These are phyloP conservation scores for Naganishia kalamii DNA, from an alignment of 768 basidiomycete species.

Conservation along the genomic window DNA sequence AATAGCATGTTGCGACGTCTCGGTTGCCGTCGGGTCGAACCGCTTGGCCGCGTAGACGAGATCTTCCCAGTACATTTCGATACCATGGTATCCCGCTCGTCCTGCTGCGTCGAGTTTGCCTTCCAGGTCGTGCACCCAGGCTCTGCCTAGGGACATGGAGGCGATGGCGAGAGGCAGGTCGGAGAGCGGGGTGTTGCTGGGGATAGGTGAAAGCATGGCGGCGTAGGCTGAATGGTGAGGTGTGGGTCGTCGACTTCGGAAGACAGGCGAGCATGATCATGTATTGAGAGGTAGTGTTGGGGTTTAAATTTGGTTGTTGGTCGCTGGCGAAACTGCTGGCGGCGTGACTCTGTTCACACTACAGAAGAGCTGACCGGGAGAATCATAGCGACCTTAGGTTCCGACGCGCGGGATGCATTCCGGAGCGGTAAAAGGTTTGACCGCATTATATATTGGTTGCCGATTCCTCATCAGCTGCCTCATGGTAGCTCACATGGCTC, in stretches of 20 bases:
- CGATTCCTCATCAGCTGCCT: too few species aligned
- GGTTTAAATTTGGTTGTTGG: too few species aligned
- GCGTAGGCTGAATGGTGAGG: background rate
- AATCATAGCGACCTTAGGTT: too few species aligned
- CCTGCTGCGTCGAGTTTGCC: slow-evolving; percentile 12
- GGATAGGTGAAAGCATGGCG: background rate
- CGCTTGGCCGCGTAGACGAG: slow-evolving; percentile 11
- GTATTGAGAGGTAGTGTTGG: too few species aligned
- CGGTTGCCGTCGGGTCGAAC: slow-evolving; percentile 2
- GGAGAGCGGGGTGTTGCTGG: background rate
- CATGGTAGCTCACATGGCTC: too few species aligned
- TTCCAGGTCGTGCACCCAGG: slow-evolving; percentile 13
- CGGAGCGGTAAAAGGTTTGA: too few species aligned
- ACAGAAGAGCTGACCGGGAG: too few species aligned
- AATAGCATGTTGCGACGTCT: slow-evolving; percentile 2
- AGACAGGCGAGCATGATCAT: too few species aligned
- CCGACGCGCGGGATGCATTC: too few species aligned
- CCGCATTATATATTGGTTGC: too few species aligned
- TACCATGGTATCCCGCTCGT: slow-evolving; percentile 9
- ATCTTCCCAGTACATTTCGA: slow-evolving; percentile 15
- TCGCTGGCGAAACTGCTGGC: too few species aligned
- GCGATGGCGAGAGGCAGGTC: slow-evolving; percentile 10
- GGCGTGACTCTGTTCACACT: too few species aligned
- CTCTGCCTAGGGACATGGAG: slow-evolving; percentile 12
- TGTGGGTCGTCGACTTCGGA: background rate